Evolutionary conservation across 495 filamentous ascomycete species (phyloP), one percentile per base, ranked within the genome.

Genomic region (Filosporella fistucella): DNA sequence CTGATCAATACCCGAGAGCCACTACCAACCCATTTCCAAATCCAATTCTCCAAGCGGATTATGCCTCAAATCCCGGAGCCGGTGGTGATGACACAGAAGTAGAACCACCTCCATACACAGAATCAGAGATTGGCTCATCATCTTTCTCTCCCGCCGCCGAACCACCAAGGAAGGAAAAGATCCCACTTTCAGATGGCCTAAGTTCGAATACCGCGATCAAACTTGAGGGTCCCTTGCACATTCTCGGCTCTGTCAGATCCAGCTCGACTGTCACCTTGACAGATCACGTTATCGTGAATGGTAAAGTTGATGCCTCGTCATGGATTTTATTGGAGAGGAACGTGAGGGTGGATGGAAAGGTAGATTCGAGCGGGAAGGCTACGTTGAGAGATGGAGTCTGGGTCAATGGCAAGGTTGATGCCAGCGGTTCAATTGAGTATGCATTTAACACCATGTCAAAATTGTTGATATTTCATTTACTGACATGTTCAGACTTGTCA

Each of bases 351-450:
- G 30, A 32, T 42, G 55, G 46, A 0, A 54, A 54, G 23, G 24
- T 54, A 3, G 42, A 54, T 28, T 24, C 30, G 18, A 42, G 38
- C 8, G 22, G 50, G 14, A 36, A 42, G 2, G 25, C 54, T 7
- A 42, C 28, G 17, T 23, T 54, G 18, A 37, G 20, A 17, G 37
- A 45, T 33, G 45, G 45, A 14, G 49, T 57, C 2, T 21, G 36
- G 5, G 42, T 57, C 6, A 11, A 9, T 1, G 55, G 47, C 10
- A 51, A 57, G 25, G 21, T 57, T 28, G 35, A 49, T 39, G 49
- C 50, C 4, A 50, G 45, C 40, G 44, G 48, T 11, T 22, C 23
- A 16, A 22, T 52, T 23, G 49, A 52, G 16, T 45, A 16, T 6
- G 41, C 18, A 25, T 14, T 10, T 24, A 8, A n/a, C 32, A 5